Base-by-base conservation (phyloP, 2,329 filamentous ascomycete species). In the Chaetoscypha palmicola region DNA sequence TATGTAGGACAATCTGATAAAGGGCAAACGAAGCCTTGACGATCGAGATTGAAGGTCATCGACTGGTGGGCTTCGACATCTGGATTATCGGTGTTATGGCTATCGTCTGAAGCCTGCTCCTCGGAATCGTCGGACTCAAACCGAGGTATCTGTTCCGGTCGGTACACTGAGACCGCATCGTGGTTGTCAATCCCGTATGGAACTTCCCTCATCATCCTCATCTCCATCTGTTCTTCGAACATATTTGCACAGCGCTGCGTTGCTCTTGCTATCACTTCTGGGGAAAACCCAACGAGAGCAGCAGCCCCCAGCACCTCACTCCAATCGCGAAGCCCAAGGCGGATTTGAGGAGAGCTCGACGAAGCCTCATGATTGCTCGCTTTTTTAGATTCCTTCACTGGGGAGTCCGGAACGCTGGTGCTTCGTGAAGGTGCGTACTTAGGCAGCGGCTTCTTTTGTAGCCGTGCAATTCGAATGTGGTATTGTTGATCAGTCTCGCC, bases 221-320 rank as follows among this genome's bases (percentile, higher is more conserved):
- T 67, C 2, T 68, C 65, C 76, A 92, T 88, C 19, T 74, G 68
- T 63, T 92, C 77, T 0, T 73, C 75, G 55, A 96, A 95, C 0
- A 95, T 67, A 35, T 76, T 68, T 2, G 83, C 77, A 57, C 90
- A 97, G 38, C 91, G 76, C 57, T 80, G 72, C 2, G 83, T 76
- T 0, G 88, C 76, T 22, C 86, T 76, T 41, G 79, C 74, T 10
- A 96, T 65, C 1, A 80, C 83, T 1, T 68, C 63, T 0, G 70
- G 63, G 1, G 83, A 68, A 64, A 89, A 90, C 0, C 85, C 87
- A 2, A 76, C 76, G 38, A 94, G 66, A 0, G 86, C 75, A 2
- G 91, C 91, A 1, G 88, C 72, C 0, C 86, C 86, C 21, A 96
- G 66, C 1, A 96, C 76, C 53, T 94, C 86, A 53, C 80, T 84